Conservation (phyloP, 169 alveolate species). For the Perkinsus olseni region DNA sequence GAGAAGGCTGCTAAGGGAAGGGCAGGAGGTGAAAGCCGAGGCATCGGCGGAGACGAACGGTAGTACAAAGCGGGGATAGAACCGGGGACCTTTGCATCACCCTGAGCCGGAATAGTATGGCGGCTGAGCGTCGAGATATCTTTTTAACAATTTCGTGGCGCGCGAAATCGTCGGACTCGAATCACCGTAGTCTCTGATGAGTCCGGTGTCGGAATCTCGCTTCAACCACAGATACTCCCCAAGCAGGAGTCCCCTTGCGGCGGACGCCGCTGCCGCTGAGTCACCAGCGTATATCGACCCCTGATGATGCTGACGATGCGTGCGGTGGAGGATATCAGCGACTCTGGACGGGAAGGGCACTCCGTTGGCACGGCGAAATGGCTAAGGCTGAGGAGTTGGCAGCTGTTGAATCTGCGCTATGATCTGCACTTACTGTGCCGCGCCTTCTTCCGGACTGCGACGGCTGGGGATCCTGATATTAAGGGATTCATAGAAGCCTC, state of each 20-base stretch:
- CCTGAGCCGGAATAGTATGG: too few species aligned
- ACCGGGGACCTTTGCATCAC: too few species aligned
- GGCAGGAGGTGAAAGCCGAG: not conserved
- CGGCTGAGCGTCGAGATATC: too few species aligned
- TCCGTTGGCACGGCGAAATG: not conserved
- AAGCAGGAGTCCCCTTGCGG: too few species aligned
- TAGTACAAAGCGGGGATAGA: not conserved
- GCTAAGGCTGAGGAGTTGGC: not conserved
- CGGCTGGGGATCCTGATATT: not conserved
- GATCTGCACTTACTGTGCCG: not conserved
- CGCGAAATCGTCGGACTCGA: not conserved
- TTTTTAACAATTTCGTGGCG: too few species aligned
- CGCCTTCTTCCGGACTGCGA: not conserved
- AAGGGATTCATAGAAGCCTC: not conserved
- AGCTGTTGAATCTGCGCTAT: not conserved
- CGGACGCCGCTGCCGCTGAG: not conserved
- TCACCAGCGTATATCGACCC: not conserved
- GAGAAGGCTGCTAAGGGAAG: not conserved
- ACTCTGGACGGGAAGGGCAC: not conserved
- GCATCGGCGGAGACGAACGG: not conserved
- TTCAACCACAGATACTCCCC: not conserved
- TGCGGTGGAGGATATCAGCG: not conserved
- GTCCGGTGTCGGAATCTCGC: not conserved
- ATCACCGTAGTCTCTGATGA: not conserved
- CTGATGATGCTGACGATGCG: not conserved